Conservation (phyloP, 2,329 filamentous ascomycete genomes). For the Cercospora zeina region DNA sequence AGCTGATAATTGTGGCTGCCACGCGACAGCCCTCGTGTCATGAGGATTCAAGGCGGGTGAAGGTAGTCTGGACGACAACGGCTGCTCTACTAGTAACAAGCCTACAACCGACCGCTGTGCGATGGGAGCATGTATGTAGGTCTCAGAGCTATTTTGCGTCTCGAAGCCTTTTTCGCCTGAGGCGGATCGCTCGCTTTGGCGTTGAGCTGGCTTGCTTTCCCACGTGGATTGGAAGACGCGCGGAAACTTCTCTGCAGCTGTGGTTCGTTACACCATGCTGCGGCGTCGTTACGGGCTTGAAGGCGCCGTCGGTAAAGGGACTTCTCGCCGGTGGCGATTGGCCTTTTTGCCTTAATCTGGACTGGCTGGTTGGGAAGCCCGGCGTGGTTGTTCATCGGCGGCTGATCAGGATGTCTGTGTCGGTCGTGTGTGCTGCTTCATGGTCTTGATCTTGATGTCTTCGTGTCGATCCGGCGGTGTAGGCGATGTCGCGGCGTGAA, state of each 20-base stretch:
- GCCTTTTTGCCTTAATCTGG: not conserved
- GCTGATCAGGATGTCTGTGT: not conserved
- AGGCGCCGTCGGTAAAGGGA: not conserved
- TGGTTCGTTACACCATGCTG: not conserved
- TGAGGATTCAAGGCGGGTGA: not conserved
- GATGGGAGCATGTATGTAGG: not conserved
- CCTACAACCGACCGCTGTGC: not conserved
- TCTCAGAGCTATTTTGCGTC: not conserved
- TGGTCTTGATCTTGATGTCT: not conserved
- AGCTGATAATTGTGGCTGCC: not conserved
- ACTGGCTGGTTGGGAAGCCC: not conserved
- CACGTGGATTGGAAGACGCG: not conserved
- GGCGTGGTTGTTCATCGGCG: not conserved
- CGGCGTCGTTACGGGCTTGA: not conserved
- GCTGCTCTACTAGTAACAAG: not conserved
- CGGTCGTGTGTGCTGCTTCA: not conserved
- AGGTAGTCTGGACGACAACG: not conserved
- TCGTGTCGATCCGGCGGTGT: not conserved
- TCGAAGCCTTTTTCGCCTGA: not conserved
- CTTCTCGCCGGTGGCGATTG: not conserved
- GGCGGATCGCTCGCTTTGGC: not conserved
- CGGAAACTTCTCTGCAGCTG: slow-evolving; percentile 1
- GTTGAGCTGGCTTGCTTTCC: not conserved
- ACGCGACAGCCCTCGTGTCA: not conserved
- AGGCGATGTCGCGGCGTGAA: not conserved